Percentiles rank a stretch among this genome's conserved stretches.
These are phyloP conservation scores for Podosphaera aphanis DNA, from an alignment of 2,329 filamentous ascomycete species.

Conservation along the genomic window DNA sequence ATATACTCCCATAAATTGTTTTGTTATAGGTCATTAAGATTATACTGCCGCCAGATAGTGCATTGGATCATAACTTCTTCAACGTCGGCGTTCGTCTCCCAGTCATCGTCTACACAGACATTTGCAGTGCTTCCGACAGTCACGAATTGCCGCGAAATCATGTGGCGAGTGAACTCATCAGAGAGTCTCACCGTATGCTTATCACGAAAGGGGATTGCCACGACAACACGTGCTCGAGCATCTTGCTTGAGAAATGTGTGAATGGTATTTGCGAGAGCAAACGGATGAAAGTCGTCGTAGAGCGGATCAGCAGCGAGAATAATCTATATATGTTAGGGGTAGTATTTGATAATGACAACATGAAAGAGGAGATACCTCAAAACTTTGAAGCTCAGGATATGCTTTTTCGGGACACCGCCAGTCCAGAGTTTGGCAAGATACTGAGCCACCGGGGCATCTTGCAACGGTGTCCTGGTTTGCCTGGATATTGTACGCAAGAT, in stretches of 20 bases:
- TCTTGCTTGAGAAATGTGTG: slow-evolving; percentile 35
- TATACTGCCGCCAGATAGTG: slow-evolving; percentile 1
- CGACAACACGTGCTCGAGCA: slow-evolving; percentile 37
- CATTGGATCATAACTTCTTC: background rate
- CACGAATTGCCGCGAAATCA: background rate
- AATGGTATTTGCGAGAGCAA: slow-evolving; percentile 48
- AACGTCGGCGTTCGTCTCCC: background rate
- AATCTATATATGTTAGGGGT: slow-evolving; percentile 22
- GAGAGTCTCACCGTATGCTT: slow-evolving; percentile 6
- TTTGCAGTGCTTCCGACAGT: background rate
- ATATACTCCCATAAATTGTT: background rate
- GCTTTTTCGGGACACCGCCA: slow-evolving; percentile 22
- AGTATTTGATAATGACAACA: background rate
- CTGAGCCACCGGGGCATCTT: slow-evolving; percentile 27
- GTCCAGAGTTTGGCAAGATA: slow-evolving; percentile 40
- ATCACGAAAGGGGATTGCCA: slow-evolving; percentile 64
- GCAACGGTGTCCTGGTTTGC: slow-evolving; percentile 35
- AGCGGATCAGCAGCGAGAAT: slow-evolving; percentile 70
- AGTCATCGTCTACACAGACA: slow-evolving; percentile 1
- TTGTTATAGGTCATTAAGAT: background rate
- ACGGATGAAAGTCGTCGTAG: slow-evolving; percentile 66
- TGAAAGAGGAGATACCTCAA: background rate
- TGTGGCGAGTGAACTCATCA: background rate
- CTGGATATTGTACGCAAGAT: slow-evolving; percentile 50
- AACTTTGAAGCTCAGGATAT: background rate